phyloP scores from a whole-genome alignment of 2,329 filamentous ascomycete species.

The Fusarium sp. region DNA sequence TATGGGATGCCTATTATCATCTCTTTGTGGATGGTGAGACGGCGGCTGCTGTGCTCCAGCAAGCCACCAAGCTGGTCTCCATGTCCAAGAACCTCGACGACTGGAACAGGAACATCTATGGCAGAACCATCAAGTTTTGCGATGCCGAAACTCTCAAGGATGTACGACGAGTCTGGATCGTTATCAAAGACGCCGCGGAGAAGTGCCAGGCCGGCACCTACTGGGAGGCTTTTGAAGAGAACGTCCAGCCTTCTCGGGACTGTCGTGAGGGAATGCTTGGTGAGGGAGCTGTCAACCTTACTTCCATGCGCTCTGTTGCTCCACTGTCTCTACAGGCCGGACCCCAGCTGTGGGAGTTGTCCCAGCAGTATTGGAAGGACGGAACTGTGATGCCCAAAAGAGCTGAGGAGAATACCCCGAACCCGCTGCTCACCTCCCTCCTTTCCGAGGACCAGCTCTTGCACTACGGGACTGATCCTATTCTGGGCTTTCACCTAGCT shows the following conservation, averaged over 20 bases:
- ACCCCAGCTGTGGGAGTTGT: slow-evolving; percentile 38
- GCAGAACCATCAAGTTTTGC: slow-evolving; percentile 59
- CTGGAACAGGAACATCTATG: slow-evolving; percentile 62
- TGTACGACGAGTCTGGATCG: slow-evolving; percentile 55
- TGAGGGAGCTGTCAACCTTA: slow-evolving; percentile 39
- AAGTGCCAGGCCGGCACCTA: slow-evolving; percentile 21
- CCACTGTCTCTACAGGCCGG: slow-evolving; percentile 49
- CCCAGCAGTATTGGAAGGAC: slow-evolving; percentile 51
- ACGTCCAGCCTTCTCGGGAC: slow-evolving; percentile 35
- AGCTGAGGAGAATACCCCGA: slow-evolving; percentile 46
- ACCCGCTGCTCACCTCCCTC: slow-evolving; percentile 59
- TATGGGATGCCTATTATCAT: slow-evolving; percentile 70
- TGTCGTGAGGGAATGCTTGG: slow-evolving; percentile 24
- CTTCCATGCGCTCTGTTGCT: slow-evolving; percentile 53
- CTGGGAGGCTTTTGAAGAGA: slow-evolving; percentile 26
- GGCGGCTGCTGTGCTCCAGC: slow-evolving; percentile 52
- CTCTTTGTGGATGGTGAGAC: slow-evolving; percentile 57
- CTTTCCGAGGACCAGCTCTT: slow-evolving; percentile 53
- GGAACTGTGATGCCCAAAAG: slow-evolving; percentile 46
- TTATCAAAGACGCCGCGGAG: slow-evolving; percentile 36
- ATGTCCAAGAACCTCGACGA: slow-evolving; percentile 52
- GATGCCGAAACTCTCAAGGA: slow-evolving; percentile 59
- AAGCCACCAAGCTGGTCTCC: slow-evolving; percentile 58
- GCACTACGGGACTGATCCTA: slow-evolving; percentile 63
- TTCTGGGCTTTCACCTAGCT: slow-evolving; percentile 69